phyloP scores from a whole-genome alignment of 2,329 filamentous ascomycete species.

The Shiraia bambusicola region DNA sequence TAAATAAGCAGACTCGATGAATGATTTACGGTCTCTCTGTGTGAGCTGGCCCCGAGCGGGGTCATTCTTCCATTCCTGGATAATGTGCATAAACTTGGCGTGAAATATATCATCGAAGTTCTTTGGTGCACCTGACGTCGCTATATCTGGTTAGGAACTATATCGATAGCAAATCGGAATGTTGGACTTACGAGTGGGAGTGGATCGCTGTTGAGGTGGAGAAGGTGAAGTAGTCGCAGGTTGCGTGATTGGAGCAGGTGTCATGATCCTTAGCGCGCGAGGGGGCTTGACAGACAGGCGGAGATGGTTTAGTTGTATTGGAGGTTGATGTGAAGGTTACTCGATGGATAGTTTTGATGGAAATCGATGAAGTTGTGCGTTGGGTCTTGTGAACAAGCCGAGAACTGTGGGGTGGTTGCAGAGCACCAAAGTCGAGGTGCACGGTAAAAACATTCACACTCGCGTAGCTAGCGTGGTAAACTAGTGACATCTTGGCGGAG shows the following conservation, averaged over 20 bases:
- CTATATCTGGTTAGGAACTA: conserved; percentile 12
- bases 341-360: conserved; percentile 20
- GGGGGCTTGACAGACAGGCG: conserved; percentile 24
- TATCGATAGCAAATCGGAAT: background rate
- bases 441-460: conserved; percentile 45
- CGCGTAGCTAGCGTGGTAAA: conserved; percentile 40
- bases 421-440: conserved; percentile 28
- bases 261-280: conserved; percentile 34
- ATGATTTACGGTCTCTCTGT: conserved; percentile 34
- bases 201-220: conserved; percentile 18
- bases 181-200: conserved; percentile 16
- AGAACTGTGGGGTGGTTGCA: conserved; percentile 27
- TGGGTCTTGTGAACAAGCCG: conserved; percentile 12
- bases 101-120: conserved; percentile 42
- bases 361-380: conserved; percentile 27
- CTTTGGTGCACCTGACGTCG: conserved; percentile 16
- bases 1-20: conserved; percentile 35
- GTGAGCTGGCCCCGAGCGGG: conserved; percentile 32
- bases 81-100: conserved; percentile 37
- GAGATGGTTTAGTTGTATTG: conserved; percentile 8
- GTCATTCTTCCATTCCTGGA: conserved; percentile 35
- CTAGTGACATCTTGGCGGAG: conserved; percentile 29
- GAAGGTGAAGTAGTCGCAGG: conserved; percentile 24
- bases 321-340: conserved; percentile 6
- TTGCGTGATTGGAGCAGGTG: conserved; percentile 35